Conservation (phyloP, 2,329 filamentous ascomycete genomes). For the Penicillium sp. region DNA sequence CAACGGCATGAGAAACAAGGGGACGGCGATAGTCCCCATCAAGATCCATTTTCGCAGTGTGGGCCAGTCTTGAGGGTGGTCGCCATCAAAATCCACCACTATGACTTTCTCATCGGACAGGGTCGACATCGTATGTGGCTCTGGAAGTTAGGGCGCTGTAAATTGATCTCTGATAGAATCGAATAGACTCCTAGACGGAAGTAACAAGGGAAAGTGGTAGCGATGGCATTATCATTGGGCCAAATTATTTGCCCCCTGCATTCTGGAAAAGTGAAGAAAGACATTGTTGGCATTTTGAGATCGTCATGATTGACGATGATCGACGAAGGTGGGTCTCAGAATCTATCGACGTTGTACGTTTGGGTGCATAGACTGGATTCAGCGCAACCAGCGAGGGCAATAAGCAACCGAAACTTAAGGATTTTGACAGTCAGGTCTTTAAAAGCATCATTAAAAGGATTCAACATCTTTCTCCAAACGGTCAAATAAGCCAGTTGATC, state of each 20-base stretch:
- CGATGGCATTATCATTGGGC: not conserved
- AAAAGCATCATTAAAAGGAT: no score
- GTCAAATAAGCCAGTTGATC: slow-evolving; percentile 56
- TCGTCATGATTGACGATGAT: not conserved
- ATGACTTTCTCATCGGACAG: not conserved
- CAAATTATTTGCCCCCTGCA: not conserved
- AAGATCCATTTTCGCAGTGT: slow-evolving; percentile 4
- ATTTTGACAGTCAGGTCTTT: no score
- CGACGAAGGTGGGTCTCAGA: not conserved
- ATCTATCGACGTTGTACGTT: not conserved
- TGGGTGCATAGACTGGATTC: no score
- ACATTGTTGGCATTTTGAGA: not conserved
- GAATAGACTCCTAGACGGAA: not conserved
- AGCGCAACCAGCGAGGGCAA: no score
- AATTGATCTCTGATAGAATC: not conserved
- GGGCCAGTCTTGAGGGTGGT: slow-evolving; percentile 12
- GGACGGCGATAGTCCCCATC: slow-evolving; percentile 3
- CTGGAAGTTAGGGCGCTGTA: not conserved
- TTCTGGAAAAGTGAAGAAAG: not conserved
- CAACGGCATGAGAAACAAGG: slow-evolving; percentile 9
- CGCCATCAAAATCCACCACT: slow-evolving; percentile 11
- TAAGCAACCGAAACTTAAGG: no score
- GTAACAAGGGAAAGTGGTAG: not conserved
- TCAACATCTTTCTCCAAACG: slow-evolving; percentile 55
- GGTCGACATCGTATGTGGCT: not conserved